Evolutionary conservation across 192 early-diverging fungal species (phyloP).

Genomic region (Backusella tuberculispora): DNA sequence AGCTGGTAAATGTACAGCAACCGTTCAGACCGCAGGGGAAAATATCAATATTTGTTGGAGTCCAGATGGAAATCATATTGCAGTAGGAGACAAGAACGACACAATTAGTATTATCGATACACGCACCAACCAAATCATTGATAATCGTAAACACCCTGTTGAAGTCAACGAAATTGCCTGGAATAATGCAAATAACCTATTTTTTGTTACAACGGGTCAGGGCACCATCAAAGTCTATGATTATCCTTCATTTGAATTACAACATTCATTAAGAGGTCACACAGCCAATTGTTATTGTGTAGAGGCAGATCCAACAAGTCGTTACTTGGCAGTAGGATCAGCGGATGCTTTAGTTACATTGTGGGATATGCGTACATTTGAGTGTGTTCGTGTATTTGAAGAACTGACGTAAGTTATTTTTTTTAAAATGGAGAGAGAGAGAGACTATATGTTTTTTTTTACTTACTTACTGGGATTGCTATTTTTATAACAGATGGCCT

Average conservation of each 20-base stretch:
- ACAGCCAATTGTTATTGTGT: slow-evolving; percentile 83
- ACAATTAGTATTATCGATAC: slow-evolving; percentile 80
- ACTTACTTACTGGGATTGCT: neutral
- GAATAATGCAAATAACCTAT: slow-evolving; percentile 73
- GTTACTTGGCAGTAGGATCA: slow-evolving; percentile 79
- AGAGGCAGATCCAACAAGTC: slow-evolving; percentile 76
- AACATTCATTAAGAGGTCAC: slow-evolving; percentile 66
- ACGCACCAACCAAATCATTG: slow-evolving; percentile 40
- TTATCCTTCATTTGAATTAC: slow-evolving; percentile 62
- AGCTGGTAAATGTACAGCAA: slow-evolving; percentile 60
- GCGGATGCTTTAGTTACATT: slow-evolving; percentile 76
- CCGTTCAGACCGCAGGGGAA: slow-evolving; percentile 72
- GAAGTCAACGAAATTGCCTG: slow-evolving; percentile 85
- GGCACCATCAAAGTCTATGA: slow-evolving; percentile 72
- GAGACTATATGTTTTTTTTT: neutral
- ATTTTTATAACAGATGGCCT: slow-evolving; percentile 58
- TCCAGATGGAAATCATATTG: slow-evolving; percentile 74
- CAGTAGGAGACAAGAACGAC: slow-evolving; percentile 87
- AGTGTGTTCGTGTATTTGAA: slow-evolving; percentile 68
- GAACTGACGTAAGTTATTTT: slow-evolving; percentile 61
- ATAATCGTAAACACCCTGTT: slow-evolving; percentile 53
- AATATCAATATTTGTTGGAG: slow-evolving; percentile 89
- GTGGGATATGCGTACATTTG: slow-evolving; percentile 73
- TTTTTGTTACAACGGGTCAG: slow-evolving; percentile 79
- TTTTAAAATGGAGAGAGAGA: neutral